Conservation (phyloP, 345 rosid genomes). For the Eucalyptus grandis region DNA sequence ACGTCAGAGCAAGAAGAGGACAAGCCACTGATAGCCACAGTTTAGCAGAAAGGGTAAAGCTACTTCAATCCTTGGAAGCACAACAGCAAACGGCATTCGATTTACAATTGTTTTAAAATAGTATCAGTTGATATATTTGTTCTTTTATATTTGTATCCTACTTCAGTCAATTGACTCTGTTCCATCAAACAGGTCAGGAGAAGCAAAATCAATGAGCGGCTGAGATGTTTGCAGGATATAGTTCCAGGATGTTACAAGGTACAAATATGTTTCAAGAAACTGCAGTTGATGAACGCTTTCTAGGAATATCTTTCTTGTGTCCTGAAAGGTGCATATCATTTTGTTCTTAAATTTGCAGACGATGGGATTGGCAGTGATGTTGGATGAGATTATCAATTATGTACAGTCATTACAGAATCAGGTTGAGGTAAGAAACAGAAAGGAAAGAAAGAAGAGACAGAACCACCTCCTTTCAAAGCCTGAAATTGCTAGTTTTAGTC, state of each 20-base stretch:
- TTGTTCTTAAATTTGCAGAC: conserved; percentile 16
- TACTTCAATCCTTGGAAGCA: not conserved
- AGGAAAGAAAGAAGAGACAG: not conserved
- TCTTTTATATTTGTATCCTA: not conserved
- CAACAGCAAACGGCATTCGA: not conserved
- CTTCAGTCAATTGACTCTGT: not conserved
- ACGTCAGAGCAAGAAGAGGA: conserved; percentile 48
- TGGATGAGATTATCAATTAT: conserved; percentile 56
- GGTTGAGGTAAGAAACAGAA: conserved; percentile 31
- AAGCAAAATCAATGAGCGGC: conserved; percentile 37
- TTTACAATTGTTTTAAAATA: too few relatives aligned
- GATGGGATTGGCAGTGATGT: conserved; percentile 66
- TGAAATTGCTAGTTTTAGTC: not conserved
- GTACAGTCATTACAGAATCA: conserved; percentile 62
- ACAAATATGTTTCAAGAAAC: not conserved
- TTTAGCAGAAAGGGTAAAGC: conserved; percentile 38
- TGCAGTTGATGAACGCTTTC: not conserved
- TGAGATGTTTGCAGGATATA: conserved; percentile 32
- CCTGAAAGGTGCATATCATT: not conserved
- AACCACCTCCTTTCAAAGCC: not conserved
- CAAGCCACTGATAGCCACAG: conserved; percentile 59
- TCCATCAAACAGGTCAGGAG: conserved; percentile 25
- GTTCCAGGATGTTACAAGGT: conserved; percentile 57
- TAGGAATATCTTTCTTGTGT: not conserved
- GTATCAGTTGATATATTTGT: not conserved